Conservation (phyloP, 306 rosid genomes). For the Begonia loranthoides region DNA sequence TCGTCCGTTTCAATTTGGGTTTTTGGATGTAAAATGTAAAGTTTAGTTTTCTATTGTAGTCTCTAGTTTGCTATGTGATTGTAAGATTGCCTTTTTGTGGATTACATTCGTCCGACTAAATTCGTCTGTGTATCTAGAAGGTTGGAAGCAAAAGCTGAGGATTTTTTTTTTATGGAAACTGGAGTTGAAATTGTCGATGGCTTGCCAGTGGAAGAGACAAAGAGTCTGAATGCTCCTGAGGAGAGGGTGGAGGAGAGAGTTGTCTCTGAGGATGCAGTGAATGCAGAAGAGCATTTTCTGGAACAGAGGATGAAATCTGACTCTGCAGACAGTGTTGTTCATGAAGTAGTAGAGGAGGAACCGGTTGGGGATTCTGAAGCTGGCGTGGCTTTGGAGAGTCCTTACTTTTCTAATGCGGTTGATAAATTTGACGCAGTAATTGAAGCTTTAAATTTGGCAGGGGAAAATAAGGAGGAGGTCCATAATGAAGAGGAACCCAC, state of each 20-base stretch:
- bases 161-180: slow-evolving; percentile 36
- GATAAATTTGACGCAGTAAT: slow-evolving; percentile 41
- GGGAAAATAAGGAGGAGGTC: neutral
- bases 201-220: slow-evolving; percentile 22
- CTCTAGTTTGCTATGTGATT: neutral
- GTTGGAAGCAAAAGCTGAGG: slow-evolving; percentile 15
- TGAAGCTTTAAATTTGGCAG: slow-evolving; percentile 5
- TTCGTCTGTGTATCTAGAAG: slow-evolving; percentile 37
- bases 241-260: slow-evolving; percentile 28
- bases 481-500: slow-evolving; percentile 5
- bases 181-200: slow-evolving; percentile 27
- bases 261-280: slow-evolving; percentile 47
- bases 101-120: neutral
- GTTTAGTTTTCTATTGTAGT: slow-evolving; percentile 4
- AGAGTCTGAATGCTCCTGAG: slow-evolving; percentile 19
- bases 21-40: neutral
- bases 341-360: slow-evolving; percentile 6
- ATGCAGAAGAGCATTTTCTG: slow-evolving; percentile 14
- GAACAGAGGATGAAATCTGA: slow-evolving; percentile 15
- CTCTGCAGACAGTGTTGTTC: slow-evolving; percentile 4
- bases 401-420: slow-evolving; percentile 13
- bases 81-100: neutral
- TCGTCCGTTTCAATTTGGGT: neutral
- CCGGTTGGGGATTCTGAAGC: slow-evolving; percentile 7
- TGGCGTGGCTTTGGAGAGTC: slow-evolving; percentile 12